Evolutionary conservation across 148 eudicot genomes (phyloP).

Genomic region (Vaccinium macrocarpon): DNA sequence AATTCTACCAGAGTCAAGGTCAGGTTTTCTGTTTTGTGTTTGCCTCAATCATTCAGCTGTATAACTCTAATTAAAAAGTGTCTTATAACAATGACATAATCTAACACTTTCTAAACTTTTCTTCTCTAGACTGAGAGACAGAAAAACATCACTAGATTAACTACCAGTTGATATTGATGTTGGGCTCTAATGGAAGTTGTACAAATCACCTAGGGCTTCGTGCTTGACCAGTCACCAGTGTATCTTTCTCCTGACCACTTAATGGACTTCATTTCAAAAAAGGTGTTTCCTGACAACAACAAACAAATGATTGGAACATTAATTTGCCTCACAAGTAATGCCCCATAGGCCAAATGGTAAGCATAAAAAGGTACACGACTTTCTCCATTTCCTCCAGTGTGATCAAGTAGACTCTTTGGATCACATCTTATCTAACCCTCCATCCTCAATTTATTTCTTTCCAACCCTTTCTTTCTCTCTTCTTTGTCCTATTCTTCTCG

Average conservation of each 20-base stretch:
- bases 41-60: background rate
- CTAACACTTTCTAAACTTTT: background rate
- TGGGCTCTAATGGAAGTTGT: background rate
- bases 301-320: background rate
- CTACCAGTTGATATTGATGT: background rate
- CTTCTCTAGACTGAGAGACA: background rate
- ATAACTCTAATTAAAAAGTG: background rate
- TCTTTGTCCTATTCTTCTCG: background rate
- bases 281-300: background rate
- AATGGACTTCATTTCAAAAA: background rate
- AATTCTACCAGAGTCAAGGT: background rate
- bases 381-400: background rate
- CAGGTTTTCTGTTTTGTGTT: background rate
- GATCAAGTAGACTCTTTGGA: background rate
- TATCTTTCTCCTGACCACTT: background rate
- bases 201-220: background rate
- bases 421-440: background rate
- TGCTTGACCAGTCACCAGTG: slow-evolving; percentile 5
- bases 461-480: slow-evolving; percentile 3
- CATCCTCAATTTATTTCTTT: background rate
- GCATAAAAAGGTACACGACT: background rate
- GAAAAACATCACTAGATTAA: background rate
- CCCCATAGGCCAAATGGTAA: background rate
- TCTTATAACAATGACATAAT: background rate
- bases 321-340: background rate